Evolutionary conservation across 805 yeast species (phyloP), one percentile per base, ranked within the genome.

Genomic region (Yarrowia yakushimensis): DNA sequence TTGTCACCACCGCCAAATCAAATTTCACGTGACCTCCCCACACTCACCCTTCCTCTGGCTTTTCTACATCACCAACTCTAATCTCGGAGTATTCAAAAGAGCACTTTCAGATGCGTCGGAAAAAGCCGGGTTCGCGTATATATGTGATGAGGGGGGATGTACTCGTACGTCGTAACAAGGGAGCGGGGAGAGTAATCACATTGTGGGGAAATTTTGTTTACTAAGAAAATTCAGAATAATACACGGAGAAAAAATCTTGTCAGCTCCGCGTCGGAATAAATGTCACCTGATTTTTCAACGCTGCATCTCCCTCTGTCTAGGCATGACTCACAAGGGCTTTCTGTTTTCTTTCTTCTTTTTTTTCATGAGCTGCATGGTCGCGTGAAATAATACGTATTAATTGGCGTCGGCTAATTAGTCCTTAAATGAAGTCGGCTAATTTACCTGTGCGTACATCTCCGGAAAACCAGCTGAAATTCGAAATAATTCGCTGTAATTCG

Each of bases 111-210:
- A 20, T 50, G 42, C 42, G 59, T 50, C 59, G 39, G 59, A n/a
- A 18, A 34, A 34, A 50, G 42, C 36, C 52, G 52, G 52, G 50
- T 18, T 30, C 52, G 52, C 52, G 52, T 43, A 43, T 43, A 25
- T 5, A 17, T 8, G n/a, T n/a, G n/a, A n/a, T n/a, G n/a, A n/a
- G n/a, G n/a, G n/a, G n/a, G n/a, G n/a, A n/a, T n/a, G n/a, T n/a
- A n/a, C n/a, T n/a, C n/a, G n/a, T n/a, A n/a, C n/a, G n/a, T n/a
- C 18, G 5, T 20, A 27, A 25, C 31, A 25, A 42, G 46, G 31
- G 17, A 15, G 7, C 12, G 12, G 12, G 34, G 34, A 31, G 34
- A 31, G 17, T 31, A 31, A 31, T 31, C 34, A 31, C 4, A 15
- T 15, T 6, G n/a, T n/a, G n/a, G n/a, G n/a, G n/a, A n/a, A n/a